A percentile compares a stretch with the other conserved stretches of the same genome.
phyloP scores from a whole-genome alignment of 2,329 filamentous ascomycete species.

The Lachnellula suecica region DNA sequence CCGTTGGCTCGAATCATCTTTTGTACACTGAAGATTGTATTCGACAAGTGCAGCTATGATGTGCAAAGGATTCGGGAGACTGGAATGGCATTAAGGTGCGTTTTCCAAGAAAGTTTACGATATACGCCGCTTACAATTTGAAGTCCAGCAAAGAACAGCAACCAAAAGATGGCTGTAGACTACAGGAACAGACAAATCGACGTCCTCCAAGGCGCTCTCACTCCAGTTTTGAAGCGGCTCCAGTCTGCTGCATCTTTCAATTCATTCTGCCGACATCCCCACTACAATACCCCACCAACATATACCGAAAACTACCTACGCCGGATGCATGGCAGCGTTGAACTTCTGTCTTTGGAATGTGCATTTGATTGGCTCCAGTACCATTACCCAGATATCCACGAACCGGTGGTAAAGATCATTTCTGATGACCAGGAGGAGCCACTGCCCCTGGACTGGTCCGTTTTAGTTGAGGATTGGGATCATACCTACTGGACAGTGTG shows the following conservation, averaged over 20 bases:
- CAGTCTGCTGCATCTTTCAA: conserved; percentile 2
- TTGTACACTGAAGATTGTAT: conserved; percentile 14
- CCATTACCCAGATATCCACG: conserved; percentile 11
- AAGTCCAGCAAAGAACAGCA: conserved; percentile 21
- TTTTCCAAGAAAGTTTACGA: neutral
- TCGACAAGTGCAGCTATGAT: conserved; percentile 22
- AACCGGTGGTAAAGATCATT: conserved; percentile 14
- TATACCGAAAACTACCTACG: neutral
- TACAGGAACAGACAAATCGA: conserved; percentile 23
- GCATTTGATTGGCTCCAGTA: conserved; percentile 21
- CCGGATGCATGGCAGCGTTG: neutral
- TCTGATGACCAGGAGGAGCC: conserved; percentile 27
- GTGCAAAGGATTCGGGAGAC: conserved; percentile 9
- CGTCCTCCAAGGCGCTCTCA: conserved; percentile 15
- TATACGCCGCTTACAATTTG: no score
- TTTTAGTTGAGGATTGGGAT: conserved; percentile 27
- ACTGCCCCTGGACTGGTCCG: conserved; percentile 25
- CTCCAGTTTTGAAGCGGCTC: conserved; percentile 2
- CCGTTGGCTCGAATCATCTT: conserved; percentile 19
- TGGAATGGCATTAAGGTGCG: conserved; percentile 10
- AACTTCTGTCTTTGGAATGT: conserved; percentile 22
- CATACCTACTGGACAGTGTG: conserved; percentile 27
- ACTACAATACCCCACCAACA: neutral
- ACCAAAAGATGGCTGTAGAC: conserved; percentile 24
- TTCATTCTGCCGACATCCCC: conserved; percentile 10